Percentiles rank a stretch among this genome's conserved stretches.
phyloP scores from a whole-genome alignment of 2,329 filamentous ascomycete genomes.

The Aspergillus melleus region DNA sequence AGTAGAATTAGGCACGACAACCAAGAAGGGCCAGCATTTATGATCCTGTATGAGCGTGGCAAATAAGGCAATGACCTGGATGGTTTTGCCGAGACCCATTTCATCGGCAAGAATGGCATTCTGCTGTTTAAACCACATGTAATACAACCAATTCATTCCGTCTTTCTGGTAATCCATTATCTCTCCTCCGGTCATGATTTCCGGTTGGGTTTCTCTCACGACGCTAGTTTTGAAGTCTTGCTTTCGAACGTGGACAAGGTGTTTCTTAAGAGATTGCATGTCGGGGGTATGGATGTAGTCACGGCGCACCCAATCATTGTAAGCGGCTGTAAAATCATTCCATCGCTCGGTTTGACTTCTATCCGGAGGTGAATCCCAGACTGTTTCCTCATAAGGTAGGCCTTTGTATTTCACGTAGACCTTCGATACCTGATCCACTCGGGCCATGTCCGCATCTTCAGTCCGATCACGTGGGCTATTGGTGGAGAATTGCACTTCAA shows the following conservation, averaged over 20 bases:
- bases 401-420: slow-evolving; percentile 91
- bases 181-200: slow-evolving; percentile 71
- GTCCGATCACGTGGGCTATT: slow-evolving; percentile 54
- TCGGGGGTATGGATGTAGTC: slow-evolving; percentile 67
- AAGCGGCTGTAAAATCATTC: slow-evolving; percentile 77
- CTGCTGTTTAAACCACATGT: slow-evolving; percentile 77
- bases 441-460: slow-evolving; percentile 68
- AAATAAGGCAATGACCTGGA: slow-evolving; percentile 84
- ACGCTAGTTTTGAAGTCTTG: slow-evolving; percentile 65
- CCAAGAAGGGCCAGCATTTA: slow-evolving; percentile 84
- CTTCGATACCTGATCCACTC: slow-evolving; percentile 69
- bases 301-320: slow-evolving; percentile 80
- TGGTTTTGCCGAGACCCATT: slow-evolving; percentile 97
- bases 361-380: slow-evolving; percentile 81
- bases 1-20: slow-evolving; percentile 92
- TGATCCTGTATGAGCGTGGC: slow-evolving; percentile 69
- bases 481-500: slow-evolving; percentile 71
- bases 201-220: slow-evolving; percentile 70
- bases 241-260: slow-evolving; percentile 66
- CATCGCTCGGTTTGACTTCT: slow-evolving; percentile 64
- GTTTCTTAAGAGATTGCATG: slow-evolving; percentile 59
- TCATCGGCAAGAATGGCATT: slow-evolving; percentile 95
- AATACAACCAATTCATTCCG: slow-evolving; percentile 92
- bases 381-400: slow-evolving; percentile 82
- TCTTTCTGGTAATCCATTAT: slow-evolving; percentile 94